phyloP scores from a whole-genome alignment of 1,139 yeast genomes.

The Magnusiomyces clavatus region DNA sequence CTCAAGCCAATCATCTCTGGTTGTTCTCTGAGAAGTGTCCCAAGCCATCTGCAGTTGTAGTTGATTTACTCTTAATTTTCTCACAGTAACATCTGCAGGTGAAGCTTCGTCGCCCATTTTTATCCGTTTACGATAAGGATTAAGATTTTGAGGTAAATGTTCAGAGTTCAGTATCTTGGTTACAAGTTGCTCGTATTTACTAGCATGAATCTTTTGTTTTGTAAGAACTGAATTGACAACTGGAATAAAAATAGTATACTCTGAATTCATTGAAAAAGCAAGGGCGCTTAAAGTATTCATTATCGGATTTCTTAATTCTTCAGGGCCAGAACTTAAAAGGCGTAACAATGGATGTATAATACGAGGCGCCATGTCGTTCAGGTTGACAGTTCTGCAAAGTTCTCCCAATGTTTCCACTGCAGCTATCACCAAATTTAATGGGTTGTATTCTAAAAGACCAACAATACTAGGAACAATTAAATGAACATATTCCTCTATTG shows the following conservation, averaged over 20 bases:
- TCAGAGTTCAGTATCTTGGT: constrained; percentile 78
- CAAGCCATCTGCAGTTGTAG: constrained; percentile 73
- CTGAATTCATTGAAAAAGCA: constrained; percentile 73
- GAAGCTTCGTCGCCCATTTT: constrained; percentile 46
- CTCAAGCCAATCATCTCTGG: constrained; percentile 96
- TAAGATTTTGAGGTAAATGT: constrained; percentile 72
- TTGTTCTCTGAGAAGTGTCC: constrained; percentile 85
- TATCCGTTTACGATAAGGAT: constrained; percentile 44
- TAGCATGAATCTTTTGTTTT: constrained; percentile 57
- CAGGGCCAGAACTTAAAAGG: constrained; percentile 46
- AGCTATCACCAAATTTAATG: constrained; percentile 49
- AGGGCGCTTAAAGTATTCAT: constrained; percentile 78
- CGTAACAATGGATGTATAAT: constrained; percentile 82
- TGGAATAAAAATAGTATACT: constrained; percentile 82
- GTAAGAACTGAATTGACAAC: constrained; percentile 66
- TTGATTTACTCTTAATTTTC: constrained; percentile 75
- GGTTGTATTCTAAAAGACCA: constrained; percentile 54
- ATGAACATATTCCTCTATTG: constrained; percentile 83
- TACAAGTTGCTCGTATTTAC: constrained; percentile 74
- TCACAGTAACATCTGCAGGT: constrained; percentile 61
- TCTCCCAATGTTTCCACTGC: constrained; percentile 85
- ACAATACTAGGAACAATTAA: constrained; percentile 80
- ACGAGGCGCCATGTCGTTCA: constrained; percentile 85
- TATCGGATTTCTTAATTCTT: constrained; percentile 56
- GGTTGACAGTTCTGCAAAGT: constrained; percentile 60